A percentile compares a stretch with the other conserved stretches of the same genome.
These are phyloP conservation scores for Carallia brachiata DNA, from an alignment of 345 rosid genomes.

Conservation along the genomic window DNA sequence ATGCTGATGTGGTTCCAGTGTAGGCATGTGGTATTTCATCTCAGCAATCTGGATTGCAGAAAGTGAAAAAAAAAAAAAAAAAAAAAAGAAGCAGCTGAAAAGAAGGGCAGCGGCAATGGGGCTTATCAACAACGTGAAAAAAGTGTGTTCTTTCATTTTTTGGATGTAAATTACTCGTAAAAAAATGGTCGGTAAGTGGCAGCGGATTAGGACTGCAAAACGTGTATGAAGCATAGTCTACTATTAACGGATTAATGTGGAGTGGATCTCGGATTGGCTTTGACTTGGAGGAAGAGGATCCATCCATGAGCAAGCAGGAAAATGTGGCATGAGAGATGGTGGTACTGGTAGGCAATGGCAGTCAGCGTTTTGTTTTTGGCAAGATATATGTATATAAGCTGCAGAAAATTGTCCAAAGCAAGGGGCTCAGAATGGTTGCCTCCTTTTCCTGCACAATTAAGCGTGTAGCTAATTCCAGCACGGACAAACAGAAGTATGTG, in stretches of 20 bases:
- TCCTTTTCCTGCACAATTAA: neutral
- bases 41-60: constrained; percentile 18
- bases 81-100: neutral
- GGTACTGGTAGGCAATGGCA: neutral
- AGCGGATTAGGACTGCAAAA: constrained; percentile 7
- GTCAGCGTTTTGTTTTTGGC: constrained; percentile 13
- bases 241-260: neutral
- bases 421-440: constrained; percentile 15
- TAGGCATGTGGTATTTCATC: constrained; percentile 27
- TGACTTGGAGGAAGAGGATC: neutral
- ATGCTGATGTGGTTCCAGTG: constrained; percentile 75
- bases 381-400: constrained; percentile 31
- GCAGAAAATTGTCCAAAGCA: constrained; percentile 10
- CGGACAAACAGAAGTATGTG: neutral
- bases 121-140: neutral
- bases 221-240: constrained; percentile 10
- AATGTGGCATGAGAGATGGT: constrained; percentile 9
- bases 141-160: neutral
- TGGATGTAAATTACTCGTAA: constrained; percentile 4
- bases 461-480: constrained; percentile 10
- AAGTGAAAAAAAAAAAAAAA: constrained; percentile 1
- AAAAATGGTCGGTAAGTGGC: constrained; percentile 13
- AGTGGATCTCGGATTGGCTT: neutral
- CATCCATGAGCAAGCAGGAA: constrained; percentile 14
- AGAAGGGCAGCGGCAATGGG: neutral